Evolutionary conservation across 139 green algal genomes (phyloP).

Genomic region (Axilococcus clingmanii): DNA sequence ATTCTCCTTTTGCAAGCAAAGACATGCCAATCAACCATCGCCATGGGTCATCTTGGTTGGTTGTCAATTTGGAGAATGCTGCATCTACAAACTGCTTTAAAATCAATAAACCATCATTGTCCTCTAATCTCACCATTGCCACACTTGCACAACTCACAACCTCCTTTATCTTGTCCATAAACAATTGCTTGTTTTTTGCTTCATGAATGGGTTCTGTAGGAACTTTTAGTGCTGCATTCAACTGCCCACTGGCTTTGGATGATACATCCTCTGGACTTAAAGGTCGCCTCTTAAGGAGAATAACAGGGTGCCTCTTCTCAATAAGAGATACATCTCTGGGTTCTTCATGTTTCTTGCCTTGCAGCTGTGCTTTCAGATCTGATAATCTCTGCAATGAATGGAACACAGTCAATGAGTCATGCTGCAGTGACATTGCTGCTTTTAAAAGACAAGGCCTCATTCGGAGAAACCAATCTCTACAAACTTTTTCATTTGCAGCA

Average conservation of each 20-base stretch:
- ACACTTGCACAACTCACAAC: slow-evolving; percentile 31
- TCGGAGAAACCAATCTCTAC: slow-evolving; percentile 57
- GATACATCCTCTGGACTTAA: too few relatives aligned
- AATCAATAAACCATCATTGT: slow-evolving; percentile 19
- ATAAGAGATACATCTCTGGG: too few relatives aligned
- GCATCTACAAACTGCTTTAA: not conserved
- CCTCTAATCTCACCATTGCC: slow-evolving; percentile 34
- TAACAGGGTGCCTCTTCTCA: too few relatives aligned
- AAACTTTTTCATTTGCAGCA: slow-evolving; percentile 32
- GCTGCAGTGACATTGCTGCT: too few relatives aligned
- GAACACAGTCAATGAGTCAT: too few relatives aligned
- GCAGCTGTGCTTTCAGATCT: too few relatives aligned
- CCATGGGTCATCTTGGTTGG: not conserved
- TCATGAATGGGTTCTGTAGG: not conserved
- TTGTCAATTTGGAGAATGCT: slow-evolving; percentile 2
- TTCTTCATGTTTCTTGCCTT: too few relatives aligned
- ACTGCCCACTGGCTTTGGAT: not conserved
- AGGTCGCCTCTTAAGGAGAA: too few relatives aligned
- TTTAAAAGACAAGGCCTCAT: too few relatives aligned
- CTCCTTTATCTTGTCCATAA: not conserved
- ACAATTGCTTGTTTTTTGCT: not conserved
- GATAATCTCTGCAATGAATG: too few relatives aligned
- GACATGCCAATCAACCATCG: not conserved
- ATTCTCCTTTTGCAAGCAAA: too few relatives aligned
- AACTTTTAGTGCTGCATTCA: not conserved